These are phyloP conservation scores for Cnidoscolus chayamansa DNA, from an alignment of 441 rosid species.

Conservation along the genomic window DNA sequence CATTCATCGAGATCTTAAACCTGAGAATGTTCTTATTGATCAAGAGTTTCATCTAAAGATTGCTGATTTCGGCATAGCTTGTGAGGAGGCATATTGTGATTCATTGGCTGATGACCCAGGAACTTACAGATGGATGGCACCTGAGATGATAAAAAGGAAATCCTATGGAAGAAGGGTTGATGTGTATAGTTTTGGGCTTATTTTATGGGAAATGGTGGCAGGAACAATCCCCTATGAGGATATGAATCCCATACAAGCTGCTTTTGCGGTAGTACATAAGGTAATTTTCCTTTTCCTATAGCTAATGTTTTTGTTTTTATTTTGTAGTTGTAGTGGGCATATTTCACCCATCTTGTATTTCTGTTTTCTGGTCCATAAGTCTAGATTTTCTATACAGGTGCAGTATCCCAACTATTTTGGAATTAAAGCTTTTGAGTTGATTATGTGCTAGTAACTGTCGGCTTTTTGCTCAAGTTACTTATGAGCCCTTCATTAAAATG, in stretches of 20 bases:
- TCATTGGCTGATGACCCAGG: conserved; percentile 87
- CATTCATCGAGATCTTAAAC: conserved; percentile 95
- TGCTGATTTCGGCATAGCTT: conserved; percentile 98
- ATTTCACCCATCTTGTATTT: conserved; percentile 1
- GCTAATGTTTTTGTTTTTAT: not conserved
- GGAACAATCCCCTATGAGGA: conserved; percentile 91
- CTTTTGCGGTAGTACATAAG: conserved; percentile 95
- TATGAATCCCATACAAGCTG: conserved; percentile 98
- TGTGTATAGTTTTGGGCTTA: conserved; percentile 92
- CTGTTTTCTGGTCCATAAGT: not conserved
- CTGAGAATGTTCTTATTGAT: conserved; percentile 78
- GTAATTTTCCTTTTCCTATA: conserved; percentile 27
- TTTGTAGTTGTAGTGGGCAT: not conserved
- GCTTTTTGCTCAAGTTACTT: not conserved
- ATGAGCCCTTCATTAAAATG: not conserved
- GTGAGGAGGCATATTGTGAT: conserved; percentile 81
- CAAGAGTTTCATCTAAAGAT: conserved; percentile 66
- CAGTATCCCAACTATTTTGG: not conserved
- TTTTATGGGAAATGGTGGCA: conserved; percentile 94
- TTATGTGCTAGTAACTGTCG: not conserved
- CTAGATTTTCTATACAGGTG: not conserved
- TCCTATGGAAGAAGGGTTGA: conserved; percentile 81
- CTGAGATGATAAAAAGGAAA: conserved; percentile 90
- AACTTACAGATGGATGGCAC: conserved; percentile 99
- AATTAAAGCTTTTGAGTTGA: not conserved